phyloP scores from a whole-genome alignment of 2,329 filamentous ascomycete species.

The Paecilomyces niveus region DNA sequence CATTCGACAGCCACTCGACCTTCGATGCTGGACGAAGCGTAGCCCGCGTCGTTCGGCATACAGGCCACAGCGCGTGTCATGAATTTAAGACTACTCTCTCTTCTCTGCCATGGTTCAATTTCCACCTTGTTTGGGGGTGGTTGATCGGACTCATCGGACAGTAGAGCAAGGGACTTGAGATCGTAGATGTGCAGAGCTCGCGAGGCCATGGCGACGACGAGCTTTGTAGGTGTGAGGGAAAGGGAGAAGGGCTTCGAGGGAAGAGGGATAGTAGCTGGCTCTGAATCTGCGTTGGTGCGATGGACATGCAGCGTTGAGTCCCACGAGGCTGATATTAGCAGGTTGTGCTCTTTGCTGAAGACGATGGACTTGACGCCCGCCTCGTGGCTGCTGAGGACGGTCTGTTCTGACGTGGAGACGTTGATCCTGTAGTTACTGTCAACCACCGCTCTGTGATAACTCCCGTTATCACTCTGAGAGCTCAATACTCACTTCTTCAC shows the following conservation, averaged over 20 bases:
- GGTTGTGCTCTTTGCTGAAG: conserved; percentile 66
- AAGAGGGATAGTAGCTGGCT: conserved; percentile 60
- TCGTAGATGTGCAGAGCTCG: conserved; percentile 95
- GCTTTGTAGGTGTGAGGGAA: conserved; percentile 67
- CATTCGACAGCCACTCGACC: conserved; percentile 94
- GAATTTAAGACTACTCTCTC: conserved; percentile 92
- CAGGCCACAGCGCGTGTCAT: conserved; percentile 88
- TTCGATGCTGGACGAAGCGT: conserved; percentile 87
- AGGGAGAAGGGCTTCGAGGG: conserved; percentile 87
- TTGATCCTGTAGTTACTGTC: conserved; percentile 49
- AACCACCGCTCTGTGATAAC: no score
- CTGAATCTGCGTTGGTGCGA: conserved; percentile 48
- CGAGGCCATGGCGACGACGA: conserved; percentile 92
- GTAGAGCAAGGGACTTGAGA: conserved; percentile 57
- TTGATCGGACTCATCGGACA: conserved; percentile 42
- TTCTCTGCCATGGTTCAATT: conserved; percentile 80
- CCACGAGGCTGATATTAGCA: conserved; percentile 89
- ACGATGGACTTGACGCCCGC: conserved; percentile 76
- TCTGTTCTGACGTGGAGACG: conserved; percentile 64
- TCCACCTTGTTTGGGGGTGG: conserved; percentile 37
- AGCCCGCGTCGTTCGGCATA: conserved; percentile 94
- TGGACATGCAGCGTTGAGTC: conserved; percentile 86
- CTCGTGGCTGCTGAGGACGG: conserved; percentile 68
- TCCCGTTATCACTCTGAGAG: not conserved
- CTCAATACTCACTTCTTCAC: conserved; percentile 58